Conservation (phyloP, 108 stramenopile genomes). For the Fragilaria radians region DNA sequence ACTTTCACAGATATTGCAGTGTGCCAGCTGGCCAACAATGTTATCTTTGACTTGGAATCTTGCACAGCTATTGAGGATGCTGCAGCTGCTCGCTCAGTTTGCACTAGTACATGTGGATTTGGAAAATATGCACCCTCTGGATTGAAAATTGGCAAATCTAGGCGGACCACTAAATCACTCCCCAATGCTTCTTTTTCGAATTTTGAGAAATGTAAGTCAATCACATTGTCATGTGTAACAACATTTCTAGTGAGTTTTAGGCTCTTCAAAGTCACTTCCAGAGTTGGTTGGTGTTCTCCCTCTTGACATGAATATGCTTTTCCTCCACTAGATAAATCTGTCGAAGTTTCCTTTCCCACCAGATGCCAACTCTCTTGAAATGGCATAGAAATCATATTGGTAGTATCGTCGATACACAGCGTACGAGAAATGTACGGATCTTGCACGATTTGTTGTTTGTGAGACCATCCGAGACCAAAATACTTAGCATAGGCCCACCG, state of each 20-base stretch:
- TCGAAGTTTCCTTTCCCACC: neutral
- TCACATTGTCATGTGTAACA: conserved; percentile 34
- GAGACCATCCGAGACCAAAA: conserved; percentile 65
- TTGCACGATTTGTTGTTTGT: conserved; percentile 35
- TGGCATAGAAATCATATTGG: conserved; percentile 24
- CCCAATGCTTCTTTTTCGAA: neutral
- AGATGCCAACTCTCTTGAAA: conserved; percentile 39
- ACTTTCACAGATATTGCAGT: conserved; percentile 14
- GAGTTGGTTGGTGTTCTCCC: conserved; percentile 4
- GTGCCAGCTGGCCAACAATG: conserved; percentile 41
- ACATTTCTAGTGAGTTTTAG: conserved; percentile 13
- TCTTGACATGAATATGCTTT: conserved; percentile 5
- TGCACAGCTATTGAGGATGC: conserved; percentile 43
- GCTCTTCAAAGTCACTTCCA: neutral
- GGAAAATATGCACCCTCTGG: conserved; percentile 36
- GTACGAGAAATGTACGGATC: conserved; percentile 24
- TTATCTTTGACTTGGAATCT: conserved; percentile 39
- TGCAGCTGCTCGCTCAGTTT: conserved; percentile 4
- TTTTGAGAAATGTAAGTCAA: conserved; percentile 21
- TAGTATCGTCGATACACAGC: conserved; percentile 26
- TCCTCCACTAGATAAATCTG: conserved; percentile 6
- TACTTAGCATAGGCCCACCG: conserved; percentile 63
- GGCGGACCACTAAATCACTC: conserved; percentile 15
- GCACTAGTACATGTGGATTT: conserved; percentile 26
- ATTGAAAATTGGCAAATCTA: conserved; percentile 24